A percentile compares a stretch with the other conserved stretches of the same genome.
phyloP scores from a whole-genome alignment of 2,329 filamentous ascomycete species.

The Cercospora sp. region DNA sequence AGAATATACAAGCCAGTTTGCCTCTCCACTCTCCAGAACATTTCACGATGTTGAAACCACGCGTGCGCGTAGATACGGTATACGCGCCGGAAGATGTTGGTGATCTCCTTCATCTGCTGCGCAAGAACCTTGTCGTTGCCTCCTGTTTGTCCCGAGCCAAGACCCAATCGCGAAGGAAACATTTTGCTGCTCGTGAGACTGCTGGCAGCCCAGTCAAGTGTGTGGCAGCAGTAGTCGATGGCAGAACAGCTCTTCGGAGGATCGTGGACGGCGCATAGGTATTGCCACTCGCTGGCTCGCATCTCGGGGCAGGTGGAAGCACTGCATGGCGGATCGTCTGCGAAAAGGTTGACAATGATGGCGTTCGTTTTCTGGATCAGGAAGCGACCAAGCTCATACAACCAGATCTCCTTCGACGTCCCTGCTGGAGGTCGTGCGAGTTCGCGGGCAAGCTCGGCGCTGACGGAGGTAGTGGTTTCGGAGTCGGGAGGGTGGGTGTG shows the following conservation, averaged over 20 bases:
- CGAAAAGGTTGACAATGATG: conserved; percentile 88
- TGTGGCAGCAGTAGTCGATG: conserved; percentile 99
- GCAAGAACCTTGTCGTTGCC: conserved; percentile 40
- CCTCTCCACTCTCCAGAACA: conserved; percentile 92
- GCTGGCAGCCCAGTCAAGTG: conserved; percentile 95
- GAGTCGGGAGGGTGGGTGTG: conserved; percentile 70
- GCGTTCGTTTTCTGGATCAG: conserved; percentile 92
- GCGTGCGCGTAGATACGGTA: conserved; percentile 98
- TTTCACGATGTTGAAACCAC: conserved; percentile 94
- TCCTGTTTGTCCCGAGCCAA: conserved; percentile 45
- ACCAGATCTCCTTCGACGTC: conserved; percentile 86
- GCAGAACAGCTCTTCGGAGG: conserved; percentile 95
- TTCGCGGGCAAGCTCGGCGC: conserved; percentile 69
- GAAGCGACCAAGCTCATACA: conserved; percentile 96
- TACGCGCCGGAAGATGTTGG: conserved; percentile 90
- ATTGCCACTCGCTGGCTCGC: conserved; percentile 99
- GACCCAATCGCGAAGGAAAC: conserved; percentile 79
- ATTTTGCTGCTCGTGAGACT: conserved; percentile 92
- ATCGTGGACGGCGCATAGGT: conserved; percentile 95
- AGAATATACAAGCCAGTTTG: conserved; percentile 92
- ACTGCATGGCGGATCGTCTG: conserved; percentile 86
- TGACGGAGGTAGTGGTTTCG: conserved; percentile 77
- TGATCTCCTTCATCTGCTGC: conserved; percentile 75
- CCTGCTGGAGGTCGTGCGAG: conserved; percentile 78
- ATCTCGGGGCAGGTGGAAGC: conserved; percentile 91